phyloP scores from a whole-genome alignment of 108 stramenopile species.

The Fragilaria radians region DNA sequence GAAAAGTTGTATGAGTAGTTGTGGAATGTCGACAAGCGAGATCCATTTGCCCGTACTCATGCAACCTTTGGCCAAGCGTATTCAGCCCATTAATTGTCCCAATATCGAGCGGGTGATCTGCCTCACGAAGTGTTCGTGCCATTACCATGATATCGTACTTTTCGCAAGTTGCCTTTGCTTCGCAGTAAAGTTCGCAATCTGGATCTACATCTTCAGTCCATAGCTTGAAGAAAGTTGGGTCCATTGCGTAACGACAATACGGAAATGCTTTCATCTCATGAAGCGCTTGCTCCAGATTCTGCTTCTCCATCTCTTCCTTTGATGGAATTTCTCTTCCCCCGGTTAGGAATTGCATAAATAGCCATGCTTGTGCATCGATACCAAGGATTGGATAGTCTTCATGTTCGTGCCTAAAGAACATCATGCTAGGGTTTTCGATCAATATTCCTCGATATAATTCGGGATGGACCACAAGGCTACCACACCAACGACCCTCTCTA shows the following conservation, averaged over 20 bases:
- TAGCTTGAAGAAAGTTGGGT: constrained; percentile 15
- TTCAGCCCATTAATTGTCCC: constrained; percentile 27
- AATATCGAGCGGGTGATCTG: constrained; percentile 24
- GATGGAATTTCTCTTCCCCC: constrained; percentile 3
- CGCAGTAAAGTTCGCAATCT: constrained; percentile 11
- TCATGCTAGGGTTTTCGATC: constrained; percentile 44
- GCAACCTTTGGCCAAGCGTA: constrained; percentile 16
- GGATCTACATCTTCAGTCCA: constrained; percentile 7
- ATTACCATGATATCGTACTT: constrained; percentile 7
- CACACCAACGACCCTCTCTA: background rate
- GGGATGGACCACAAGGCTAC: background rate
- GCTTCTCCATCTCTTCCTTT: constrained; percentile 20
- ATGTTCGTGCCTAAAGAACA: constrained; percentile 24
- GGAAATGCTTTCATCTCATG: constrained; percentile 15
- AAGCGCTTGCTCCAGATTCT: constrained; percentile 14
- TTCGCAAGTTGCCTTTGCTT: background rate
- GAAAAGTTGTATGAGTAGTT: background rate
- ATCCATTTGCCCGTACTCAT: background rate
- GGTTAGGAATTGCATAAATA: constrained; percentile 19
- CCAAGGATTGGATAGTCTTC: constrained; percentile 23
- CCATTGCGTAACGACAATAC: constrained; percentile 13
- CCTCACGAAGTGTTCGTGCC: constrained; percentile 19
- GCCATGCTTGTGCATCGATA: constrained; percentile 26
- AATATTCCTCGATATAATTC: constrained; percentile 21
- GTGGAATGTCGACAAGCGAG: background rate